Percentiles rank a stretch among this genome's conserved stretches.
Evolutionary conservation across 495 filamentous ascomycete species (phyloP).

Genomic region (Aspergillus incahuasiensis): DNA sequence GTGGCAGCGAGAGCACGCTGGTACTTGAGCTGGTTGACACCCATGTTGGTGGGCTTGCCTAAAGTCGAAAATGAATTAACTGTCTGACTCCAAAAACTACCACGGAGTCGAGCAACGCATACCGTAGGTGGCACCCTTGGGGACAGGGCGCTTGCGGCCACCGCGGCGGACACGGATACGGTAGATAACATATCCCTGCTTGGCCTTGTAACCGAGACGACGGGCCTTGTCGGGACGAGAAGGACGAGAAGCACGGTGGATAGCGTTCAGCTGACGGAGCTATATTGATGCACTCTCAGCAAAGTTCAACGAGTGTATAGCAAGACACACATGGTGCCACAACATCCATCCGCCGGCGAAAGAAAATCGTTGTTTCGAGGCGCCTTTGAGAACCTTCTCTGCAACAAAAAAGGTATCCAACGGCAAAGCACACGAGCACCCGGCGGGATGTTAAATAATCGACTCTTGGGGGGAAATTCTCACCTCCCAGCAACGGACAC

Average conservation of each 20-base stretch:
- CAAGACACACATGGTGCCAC: slow-evolving; percentile 59
- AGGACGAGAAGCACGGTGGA: slow-evolving; percentile 97
- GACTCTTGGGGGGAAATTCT: slow-evolving; percentile 54
- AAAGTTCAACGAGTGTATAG: slow-evolving; percentile 99
- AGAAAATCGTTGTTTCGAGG: slow-evolving; percentile 29
- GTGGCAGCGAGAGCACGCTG: slow-evolving; percentile 96
- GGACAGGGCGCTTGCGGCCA: slow-evolving; percentile 91
- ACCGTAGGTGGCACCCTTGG: slow-evolving; percentile 99
- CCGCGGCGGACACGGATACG: slow-evolving; percentile 94
- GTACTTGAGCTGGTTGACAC: slow-evolving; percentile 99
- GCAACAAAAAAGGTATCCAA: slow-evolving; percentile 32
- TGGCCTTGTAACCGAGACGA: slow-evolving; percentile 99
- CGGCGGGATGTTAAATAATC: slow-evolving; percentile 47
- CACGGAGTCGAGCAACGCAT: slow-evolving; percentile 26
- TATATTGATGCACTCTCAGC: slow-evolving; percentile 99
- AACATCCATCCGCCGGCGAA: slow-evolving; percentile 44
- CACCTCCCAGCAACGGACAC: slow-evolving; percentile 99
- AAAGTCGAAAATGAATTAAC: slow-evolving; percentile 18
- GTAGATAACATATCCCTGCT: slow-evolving; percentile 99
- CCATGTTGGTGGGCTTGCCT: slow-evolving; percentile 99
- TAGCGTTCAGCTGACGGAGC: slow-evolving; percentile 97
- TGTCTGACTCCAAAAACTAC: not conserved
- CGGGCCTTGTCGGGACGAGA: slow-evolving; percentile 99
- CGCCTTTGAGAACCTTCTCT: slow-evolving; percentile 31
- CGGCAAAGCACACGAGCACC: slow-evolving; percentile 42